Evolutionary conservation across 371 early-diverging fungal species (phyloP).

Genomic region (Chytridiales sp.): DNA sequence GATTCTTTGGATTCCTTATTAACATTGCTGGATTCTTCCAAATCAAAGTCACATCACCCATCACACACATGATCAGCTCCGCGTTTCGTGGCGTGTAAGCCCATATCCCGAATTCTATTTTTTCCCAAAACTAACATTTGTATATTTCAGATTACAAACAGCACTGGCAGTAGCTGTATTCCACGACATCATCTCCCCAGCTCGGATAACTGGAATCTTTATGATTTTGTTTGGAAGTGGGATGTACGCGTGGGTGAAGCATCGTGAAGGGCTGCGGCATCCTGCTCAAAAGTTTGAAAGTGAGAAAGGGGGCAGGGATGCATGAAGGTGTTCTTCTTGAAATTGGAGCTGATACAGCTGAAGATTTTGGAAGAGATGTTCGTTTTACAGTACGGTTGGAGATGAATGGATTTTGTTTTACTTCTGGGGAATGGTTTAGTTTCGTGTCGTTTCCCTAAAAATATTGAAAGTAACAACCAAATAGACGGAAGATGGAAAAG

Average conservation of each 20-base stretch:
- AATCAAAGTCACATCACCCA: constrained; percentile 60
- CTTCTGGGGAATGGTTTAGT: too few relatives aligned
- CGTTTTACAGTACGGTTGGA: too few relatives aligned
- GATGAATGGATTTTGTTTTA: too few relatives aligned
- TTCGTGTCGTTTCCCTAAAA: too few relatives aligned
- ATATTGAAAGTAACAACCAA: too few relatives aligned
- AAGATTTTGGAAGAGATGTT: too few relatives aligned
- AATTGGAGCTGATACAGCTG: too few relatives aligned
- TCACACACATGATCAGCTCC: constrained; percentile 55
- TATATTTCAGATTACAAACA: constrained; percentile 49
- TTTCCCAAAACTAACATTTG: neutral
- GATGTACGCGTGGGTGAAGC: constrained; percentile 45
- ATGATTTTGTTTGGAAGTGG: constrained; percentile 48
- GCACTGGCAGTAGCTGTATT: constrained; percentile 47
- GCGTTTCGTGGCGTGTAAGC: constrained; percentile 42
- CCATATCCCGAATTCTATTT: neutral
- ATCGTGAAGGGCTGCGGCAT: too few relatives aligned
- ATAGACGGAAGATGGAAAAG: too few relatives aligned
- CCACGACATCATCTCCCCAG: constrained; percentile 43
- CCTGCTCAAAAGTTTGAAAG: too few relatives aligned
- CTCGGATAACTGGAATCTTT: constrained; percentile 44
- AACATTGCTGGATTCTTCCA: constrained; percentile 62
- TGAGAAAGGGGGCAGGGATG: too few relatives aligned
- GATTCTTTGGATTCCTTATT: constrained; percentile 57
- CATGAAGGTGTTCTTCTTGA: too few relatives aligned